Evolutionary conservation across 1,284 basidiomycete species (phyloP).

Genomic region (Lignosus rhinocerotis): DNA sequence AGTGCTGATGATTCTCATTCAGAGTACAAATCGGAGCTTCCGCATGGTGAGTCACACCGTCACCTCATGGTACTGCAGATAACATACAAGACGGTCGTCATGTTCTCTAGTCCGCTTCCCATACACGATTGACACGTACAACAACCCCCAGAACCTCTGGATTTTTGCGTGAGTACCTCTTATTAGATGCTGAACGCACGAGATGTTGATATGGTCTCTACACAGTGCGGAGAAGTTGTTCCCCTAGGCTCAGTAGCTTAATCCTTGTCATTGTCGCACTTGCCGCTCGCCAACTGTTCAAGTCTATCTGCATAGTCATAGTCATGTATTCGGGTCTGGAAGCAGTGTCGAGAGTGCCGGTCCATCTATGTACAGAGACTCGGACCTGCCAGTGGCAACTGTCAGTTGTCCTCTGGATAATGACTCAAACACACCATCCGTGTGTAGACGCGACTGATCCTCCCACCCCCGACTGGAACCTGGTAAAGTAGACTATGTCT

Average conservation of each 20-base stretch:
- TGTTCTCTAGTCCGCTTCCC: constrained; percentile 49
- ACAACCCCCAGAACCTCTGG: constrained; percentile 64
- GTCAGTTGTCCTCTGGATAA: too few relatives aligned
- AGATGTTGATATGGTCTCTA: background rate
- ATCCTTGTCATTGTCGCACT: background rate
- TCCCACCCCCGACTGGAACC: too few relatives aligned
- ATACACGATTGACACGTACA: constrained; percentile 64
- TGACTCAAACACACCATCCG: too few relatives aligned
- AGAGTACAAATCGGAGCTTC: constrained; percentile 37
- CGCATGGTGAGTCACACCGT: constrained; percentile 30
- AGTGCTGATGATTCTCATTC: background rate
- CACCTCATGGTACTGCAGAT: background rate
- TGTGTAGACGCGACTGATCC: too few relatives aligned
- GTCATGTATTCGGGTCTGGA: too few relatives aligned
- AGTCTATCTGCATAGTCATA: too few relatives aligned
- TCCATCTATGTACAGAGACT: too few relatives aligned
- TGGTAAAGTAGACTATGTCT: too few relatives aligned
- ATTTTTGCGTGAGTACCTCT: constrained; percentile 44
- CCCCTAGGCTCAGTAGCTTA: background rate
- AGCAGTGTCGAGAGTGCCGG: too few relatives aligned
- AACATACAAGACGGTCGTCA: background rate
- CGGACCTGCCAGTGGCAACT: too few relatives aligned
- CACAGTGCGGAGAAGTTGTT: background rate
- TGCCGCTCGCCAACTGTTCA: too few relatives aligned
- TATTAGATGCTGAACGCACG: background rate